Conservation (phyloP, 2,329 filamentous ascomycete genomes). For the Ophiosphaerella narmari region DNA sequence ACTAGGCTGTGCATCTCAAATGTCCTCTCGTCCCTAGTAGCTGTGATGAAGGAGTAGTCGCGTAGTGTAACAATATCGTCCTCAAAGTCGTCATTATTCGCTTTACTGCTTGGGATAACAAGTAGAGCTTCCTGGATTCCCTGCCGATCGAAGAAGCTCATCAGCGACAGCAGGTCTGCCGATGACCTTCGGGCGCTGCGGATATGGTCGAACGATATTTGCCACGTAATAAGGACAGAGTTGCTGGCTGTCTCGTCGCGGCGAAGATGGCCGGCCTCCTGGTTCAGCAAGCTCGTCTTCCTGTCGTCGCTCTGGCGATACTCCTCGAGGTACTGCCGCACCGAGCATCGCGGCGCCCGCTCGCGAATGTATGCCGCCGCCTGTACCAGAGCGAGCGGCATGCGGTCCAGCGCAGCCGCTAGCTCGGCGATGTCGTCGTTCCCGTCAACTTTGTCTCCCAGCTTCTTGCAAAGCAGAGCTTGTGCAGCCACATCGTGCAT, state of each 20-base stretch:
- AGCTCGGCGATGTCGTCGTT: constrained; percentile 9
- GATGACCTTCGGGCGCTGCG: constrained; percentile 32
- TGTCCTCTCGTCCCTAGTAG: neutral
- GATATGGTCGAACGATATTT: constrained; percentile 42
- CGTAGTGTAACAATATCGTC: constrained; percentile 13
- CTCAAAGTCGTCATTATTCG: no score
- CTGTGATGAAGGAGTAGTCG: constrained; percentile 17
- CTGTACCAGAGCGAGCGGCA: neutral
- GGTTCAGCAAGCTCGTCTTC: constrained; percentile 17
- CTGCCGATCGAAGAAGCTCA: constrained; percentile 54
- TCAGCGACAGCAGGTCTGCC: constrained; percentile 51
- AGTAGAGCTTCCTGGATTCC: constrained; percentile 47
- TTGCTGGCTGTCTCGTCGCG: constrained; percentile 41
- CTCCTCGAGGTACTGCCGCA: constrained; percentile 45
- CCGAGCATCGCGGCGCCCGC: constrained; percentile 15
- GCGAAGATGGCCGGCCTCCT: constrained; percentile 35
- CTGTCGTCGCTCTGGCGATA: constrained; percentile 44
- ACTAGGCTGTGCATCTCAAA: constrained; percentile 9
- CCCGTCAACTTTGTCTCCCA: constrained; percentile 2
- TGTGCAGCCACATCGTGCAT: constrained; percentile 27
- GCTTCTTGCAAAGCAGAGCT: constrained; percentile 26
- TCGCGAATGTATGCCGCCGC: constrained; percentile 20
- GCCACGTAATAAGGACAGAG: constrained; percentile 46
- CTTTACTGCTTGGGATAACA: no score
- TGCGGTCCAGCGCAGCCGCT: constrained; percentile 20